phyloP scores from a whole-genome alignment of 768 basidiomycete genomes.

The Crepidotus variabilis region DNA sequence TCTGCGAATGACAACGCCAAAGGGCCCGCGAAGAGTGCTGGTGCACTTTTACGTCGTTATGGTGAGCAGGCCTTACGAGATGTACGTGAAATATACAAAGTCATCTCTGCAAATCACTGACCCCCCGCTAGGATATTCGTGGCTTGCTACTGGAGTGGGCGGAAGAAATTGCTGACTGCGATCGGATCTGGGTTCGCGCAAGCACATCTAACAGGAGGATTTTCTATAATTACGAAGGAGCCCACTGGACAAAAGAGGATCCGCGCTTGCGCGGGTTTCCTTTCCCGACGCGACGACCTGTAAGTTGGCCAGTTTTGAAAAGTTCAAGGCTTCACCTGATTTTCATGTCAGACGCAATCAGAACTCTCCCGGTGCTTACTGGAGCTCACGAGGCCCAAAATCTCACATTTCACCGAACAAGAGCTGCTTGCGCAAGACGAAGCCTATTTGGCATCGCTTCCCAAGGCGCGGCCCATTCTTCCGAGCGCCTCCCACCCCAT shows the following conservation, averaged over 20 bases:
- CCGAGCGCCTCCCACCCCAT: slow-evolving; percentile 28
- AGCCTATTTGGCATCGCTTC: slow-evolving; percentile 83
- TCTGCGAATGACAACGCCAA: slow-evolving; percentile 90
- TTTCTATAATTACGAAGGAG: slow-evolving; percentile 87
- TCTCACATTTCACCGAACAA: slow-evolving; percentile 84
- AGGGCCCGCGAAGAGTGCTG: slow-evolving; percentile 89
- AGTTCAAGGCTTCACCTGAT: neutral
- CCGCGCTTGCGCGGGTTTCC: slow-evolving; percentile 85
- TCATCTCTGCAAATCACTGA: neutral
- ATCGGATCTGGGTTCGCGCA: slow-evolving; percentile 89
- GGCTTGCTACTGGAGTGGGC: slow-evolving; percentile 80
- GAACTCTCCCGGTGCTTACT: slow-evolving; percentile 84
- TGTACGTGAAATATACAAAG: slow-evolving; percentile 39
- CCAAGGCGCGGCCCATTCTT: slow-evolving; percentile 66
- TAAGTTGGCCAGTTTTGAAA: slow-evolving; percentile 32
- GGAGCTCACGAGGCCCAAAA: slow-evolving; percentile 82
- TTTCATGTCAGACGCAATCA: slow-evolving; percentile 67
- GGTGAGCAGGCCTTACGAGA: slow-evolving; percentile 92
- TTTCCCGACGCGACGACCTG: slow-evolving; percentile 94
- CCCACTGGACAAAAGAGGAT: slow-evolving; percentile 75
- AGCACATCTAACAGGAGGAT: slow-evolving; percentile 83
- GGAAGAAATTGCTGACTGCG: slow-evolving; percentile 82
- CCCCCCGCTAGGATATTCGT: slow-evolving; percentile 71
- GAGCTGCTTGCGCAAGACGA: slow-evolving; percentile 84
- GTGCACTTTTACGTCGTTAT: slow-evolving; percentile 89